Evolutionary conservation across 78 protist species (phyloP), one percentile per base, ranked within the genome.

Genomic region (Dictyostelium firmibasis): DNA sequence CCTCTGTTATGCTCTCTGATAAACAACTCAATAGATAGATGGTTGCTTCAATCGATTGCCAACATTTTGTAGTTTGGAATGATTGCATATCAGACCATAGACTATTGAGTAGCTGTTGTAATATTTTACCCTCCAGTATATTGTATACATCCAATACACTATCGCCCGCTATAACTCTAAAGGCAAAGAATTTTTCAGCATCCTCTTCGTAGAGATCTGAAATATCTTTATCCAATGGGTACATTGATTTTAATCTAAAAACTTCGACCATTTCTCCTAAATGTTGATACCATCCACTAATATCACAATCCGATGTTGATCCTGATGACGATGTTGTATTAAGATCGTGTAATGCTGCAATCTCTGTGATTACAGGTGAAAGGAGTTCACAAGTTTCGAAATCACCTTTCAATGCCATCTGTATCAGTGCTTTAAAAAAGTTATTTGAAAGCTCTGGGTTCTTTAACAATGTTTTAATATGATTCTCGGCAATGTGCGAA

Each of bases 21-120:
- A 88, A 44, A 41, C 85, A 78, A 8, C 93, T 79, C 72, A 88
- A 79, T 16, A 88, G 41, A 43, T 25, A 79, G 1, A 88, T 67
- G 11, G 93, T 88, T 8, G 93, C 25, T 23, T 88, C 93, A 20
- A 88, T 88, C 0, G 93, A 76, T 43, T 79, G 93, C 93, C 93
- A 88, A 50, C 44, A 16, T 8, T 57, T 33, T 1, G 57, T 76
- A 0, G 67, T 88, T 57, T 77, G 67, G 23, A 64, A 79, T 7
- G 83, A 53, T 33, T 76, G 44, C 1, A 88, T 88, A 79, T 88
- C 93, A 1, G 81, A 43, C 93, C 93, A 88, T 23, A 88, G 86
- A 13, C 29, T 13, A 23, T 44, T 41, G 16, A 88, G 50, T 16
- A 88, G 31, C 3, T 77, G 50, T 77, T 76, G 72, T 75, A 78